phyloP scores from a whole-genome alignment of 2,329 filamentous ascomycete species.

The Botryotinia convoluta region DNA sequence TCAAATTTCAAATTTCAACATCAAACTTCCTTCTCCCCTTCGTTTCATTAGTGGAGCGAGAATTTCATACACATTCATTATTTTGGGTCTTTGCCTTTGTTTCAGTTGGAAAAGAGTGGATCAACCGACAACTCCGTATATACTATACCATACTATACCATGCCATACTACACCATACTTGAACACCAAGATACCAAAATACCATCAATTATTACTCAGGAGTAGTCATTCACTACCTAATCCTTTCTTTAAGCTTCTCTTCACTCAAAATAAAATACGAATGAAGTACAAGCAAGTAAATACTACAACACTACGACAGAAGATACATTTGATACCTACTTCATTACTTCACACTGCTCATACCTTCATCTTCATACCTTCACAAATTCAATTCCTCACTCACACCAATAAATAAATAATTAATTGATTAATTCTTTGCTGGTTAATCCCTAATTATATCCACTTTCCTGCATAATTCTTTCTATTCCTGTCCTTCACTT shows the following conservation, averaged over 20 bases:
- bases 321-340: not conserved
- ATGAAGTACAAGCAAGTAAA: not conserved
- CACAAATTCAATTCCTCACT: not conserved
- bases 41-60: not conserved
- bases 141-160: not conserved
- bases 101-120: not conserved
- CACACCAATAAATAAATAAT: not conserved
- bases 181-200: not conserved
- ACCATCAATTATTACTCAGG: not conserved
- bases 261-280: not conserved
- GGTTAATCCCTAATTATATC: not conserved
- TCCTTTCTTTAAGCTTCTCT: not conserved
- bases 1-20: not conserved
- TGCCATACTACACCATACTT: not conserved
- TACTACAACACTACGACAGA: not conserved
- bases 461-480: constrained; percentile 10
- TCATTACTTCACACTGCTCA: not conserved
- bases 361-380: not conserved
- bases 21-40: not conserved
- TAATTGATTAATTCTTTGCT: not conserved
- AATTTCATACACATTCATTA: not conserved
- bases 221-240: not conserved
- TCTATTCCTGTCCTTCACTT: constrained; percentile 9
- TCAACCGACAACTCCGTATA: not conserved
- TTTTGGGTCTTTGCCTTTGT: not conserved